Evolutionary conservation across 1,284 basidiomycete genomes (phyloP), one percentile per base, ranked within the genome.

Genomic region (Fomes fomentarius): DNA sequence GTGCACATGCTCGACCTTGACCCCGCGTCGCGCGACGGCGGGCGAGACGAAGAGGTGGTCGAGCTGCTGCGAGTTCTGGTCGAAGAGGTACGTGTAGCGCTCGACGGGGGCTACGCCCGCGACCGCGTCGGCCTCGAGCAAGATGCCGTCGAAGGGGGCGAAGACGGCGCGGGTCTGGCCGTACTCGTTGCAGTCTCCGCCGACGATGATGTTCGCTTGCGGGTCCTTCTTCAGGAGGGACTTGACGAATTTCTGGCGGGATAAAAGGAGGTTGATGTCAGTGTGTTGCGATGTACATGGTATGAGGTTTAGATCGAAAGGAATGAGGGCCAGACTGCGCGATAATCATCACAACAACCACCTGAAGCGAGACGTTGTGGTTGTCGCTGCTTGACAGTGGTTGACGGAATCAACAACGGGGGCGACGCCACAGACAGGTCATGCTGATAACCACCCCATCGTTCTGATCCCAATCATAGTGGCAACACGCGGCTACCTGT

Each of bases 131-230:
- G 81, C 73, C 46, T 84, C 82, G 22, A 66, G 67, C 54, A 83
- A 63, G 41, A 82, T 60, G 7, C 66, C 65, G 7, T 67, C 70
- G 56, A 85, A 69, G 2, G 82, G 71, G 37, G 72, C 69, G 64
- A 80, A 84, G 30, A 81, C 82, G 15, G 78, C 74, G 45, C 77
- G 75, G 2, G 82, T 77, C 60, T 81, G 77, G 22, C 74, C 60
- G 67, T 74, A 85, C 61, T 85, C 84, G 66, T 87, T 87, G 71
- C 79, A 84, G 69, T 86, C 84, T n/a, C 84, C 84, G 4, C 76
- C 80, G 25, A 83, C 69, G 48, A 85, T 63, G 55, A 86, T 68
- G 57, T 76, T 80, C 9, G 83, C 82, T 42, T 71, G 50, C 4
- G 73, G 66, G 58, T 85, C 76, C 14, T 71, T 67, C 15, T 60